Conservation (phyloP, 257 asterid species). For the Scutellaria minor region DNA sequence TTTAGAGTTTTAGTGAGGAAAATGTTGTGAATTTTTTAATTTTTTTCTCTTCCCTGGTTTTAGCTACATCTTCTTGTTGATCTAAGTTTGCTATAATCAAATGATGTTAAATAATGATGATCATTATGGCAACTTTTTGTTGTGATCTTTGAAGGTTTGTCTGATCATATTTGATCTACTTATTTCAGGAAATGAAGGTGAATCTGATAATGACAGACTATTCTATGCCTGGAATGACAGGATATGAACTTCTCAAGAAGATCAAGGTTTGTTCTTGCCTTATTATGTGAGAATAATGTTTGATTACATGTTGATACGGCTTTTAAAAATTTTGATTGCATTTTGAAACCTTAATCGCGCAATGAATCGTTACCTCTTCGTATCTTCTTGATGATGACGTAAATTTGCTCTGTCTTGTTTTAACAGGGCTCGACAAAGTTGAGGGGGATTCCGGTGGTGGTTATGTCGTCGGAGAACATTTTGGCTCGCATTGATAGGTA, state of each 20-base stretch:
- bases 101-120: neutral
- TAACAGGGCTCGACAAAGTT: conserved; percentile 71
- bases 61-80: conserved; percentile 2
- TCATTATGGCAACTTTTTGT: neutral
- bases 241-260: conserved; percentile 88
- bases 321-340: neutral
- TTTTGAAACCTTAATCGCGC: neutral
- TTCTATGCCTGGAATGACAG: conserved; percentile 99
- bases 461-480: conserved; percentile 88
- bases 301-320: neutral
- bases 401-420: conserved; percentile 1
- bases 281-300: neutral
- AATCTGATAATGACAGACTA: conserved; percentile 85
- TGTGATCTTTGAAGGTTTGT: neutral
- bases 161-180: neutral
- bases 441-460: conserved; percentile 79
- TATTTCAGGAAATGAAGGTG: conserved; percentile 73
- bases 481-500: conserved; percentile 83
- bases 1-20: neutral
- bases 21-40: neutral
- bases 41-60: conserved; percentile 3
- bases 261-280: conserved; percentile 62
- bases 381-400: neutral
- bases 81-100: neutral
- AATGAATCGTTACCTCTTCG: neutral